Base-by-base conservation (phyloP, 2,329 filamentous ascomycete genomes). In the Ophiocordyceps polyrhachis-furcata region DNA sequence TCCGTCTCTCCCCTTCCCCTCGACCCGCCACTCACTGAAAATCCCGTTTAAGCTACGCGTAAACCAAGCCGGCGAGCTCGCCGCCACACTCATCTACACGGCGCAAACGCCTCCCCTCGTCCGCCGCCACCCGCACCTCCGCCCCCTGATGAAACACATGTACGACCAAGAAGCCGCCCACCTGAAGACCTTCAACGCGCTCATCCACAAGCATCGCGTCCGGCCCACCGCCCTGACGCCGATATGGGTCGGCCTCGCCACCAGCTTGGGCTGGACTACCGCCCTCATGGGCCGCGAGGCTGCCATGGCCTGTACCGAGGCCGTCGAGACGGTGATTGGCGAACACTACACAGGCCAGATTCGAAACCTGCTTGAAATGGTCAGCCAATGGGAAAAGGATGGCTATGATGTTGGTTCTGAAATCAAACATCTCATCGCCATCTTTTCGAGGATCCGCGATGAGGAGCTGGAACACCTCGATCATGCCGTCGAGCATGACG, bases 291-390 rank as follows among this genome's bases (percentile, higher is more conserved):
- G 91, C 1, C 76, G 86, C 43, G 87, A 96, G 64, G 88, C 89
- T 2, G 89, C 91, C 32, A 98, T 98, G 91, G 91, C 91, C 13
- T 98, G 91, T 60, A 96, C 91, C 1, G 91, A 98, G 64, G 91
- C 91, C 1, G 89, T 98, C 1, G 91, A 98, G 70, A 98, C 89
- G 7, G 91, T 96, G 67, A 98, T 98, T 50, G 91, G 91, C 2
- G 78, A 78, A 25, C 91, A 98, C 64, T 98, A 98, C 61, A 96
- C 96, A 59, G 78, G 79, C 50, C 91, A 98, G 65, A 86, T 98
- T 40, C 70, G 85, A 23, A 73, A 76, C 44, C 65, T 98, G 53
- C 62, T 96, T 37, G 79, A 82, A 49, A 95, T 93, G 81, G 74
- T 85, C 46, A 69, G 74, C 8, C 73, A 80, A 51, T 84, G 87